Evolutionary conservation across 2,329 filamentous ascomycete species (phyloP).

Genomic region (Mycogone perniciosa): DNA sequence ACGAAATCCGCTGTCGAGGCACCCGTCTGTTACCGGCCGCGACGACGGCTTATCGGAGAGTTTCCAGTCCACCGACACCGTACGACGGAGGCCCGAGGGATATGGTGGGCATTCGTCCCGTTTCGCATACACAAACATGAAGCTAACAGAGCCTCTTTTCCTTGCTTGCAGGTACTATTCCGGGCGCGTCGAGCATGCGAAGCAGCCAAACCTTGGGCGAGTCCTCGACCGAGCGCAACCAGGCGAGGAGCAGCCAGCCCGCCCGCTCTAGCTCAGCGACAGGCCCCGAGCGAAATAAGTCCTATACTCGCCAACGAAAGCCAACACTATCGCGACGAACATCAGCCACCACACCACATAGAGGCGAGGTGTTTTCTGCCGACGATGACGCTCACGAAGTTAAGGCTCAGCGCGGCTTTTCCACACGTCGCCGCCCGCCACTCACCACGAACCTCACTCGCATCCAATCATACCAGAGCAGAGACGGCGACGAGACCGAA

Average conservation of each 20-base stretch:
- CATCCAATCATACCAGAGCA: constrained; percentile 33
- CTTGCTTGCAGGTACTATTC: constrained; percentile 21
- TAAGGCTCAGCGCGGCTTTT: constrained; percentile 45
- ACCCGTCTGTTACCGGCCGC: constrained; percentile 29
- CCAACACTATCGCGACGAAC: constrained; percentile 66
- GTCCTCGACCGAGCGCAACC: constrained; percentile 30
- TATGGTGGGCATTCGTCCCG: constrained; percentile 43
- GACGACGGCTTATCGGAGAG: constrained; percentile 44
- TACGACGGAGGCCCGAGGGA: constrained; percentile 50
- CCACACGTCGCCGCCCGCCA: constrained; percentile 29
- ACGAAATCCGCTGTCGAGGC: constrained; percentile 32
- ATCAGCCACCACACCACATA: constrained; percentile 72
- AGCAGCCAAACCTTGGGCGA: constrained; percentile 30
- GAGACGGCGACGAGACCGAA: constrained; percentile 15
- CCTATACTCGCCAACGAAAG: constrained; percentile 54
- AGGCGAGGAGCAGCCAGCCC: constrained; percentile 22
- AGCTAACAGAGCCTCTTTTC: constrained; percentile 3
- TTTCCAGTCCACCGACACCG: constrained; percentile 54
- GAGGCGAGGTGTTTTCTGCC: constrained; percentile 81
- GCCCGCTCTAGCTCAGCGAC: constrained; percentile 36
- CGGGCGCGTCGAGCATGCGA: constrained; percentile 19
- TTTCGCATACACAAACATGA: neutral
- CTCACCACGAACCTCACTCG: constrained; percentile 32
- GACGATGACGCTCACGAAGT: constrained; percentile 83
- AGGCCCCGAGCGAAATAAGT: constrained; percentile 41